Evolutionary conservation across 1,284 basidiomycete species (phyloP).

Genomic region (Fomitopsis schrenkii): DNA sequence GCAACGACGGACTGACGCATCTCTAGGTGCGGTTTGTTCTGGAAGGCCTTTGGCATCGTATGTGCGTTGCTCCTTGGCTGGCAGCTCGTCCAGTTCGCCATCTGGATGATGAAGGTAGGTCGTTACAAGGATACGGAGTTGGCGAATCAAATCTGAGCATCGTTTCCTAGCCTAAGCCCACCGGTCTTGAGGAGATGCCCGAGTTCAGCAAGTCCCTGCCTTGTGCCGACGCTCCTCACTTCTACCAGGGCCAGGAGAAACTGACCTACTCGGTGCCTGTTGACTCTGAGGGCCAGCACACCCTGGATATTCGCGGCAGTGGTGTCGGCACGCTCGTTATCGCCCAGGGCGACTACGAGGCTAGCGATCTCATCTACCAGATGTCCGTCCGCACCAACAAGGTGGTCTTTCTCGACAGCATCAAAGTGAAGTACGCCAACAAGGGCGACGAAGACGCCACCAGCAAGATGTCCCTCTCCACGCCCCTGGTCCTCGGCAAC

Average conservation of each 20-base stretch:
- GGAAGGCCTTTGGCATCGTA: constrained; percentile 53
- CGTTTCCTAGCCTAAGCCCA: constrained; percentile 36
- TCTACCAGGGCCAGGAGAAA: constrained; percentile 39
- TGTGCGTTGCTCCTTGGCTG: constrained; percentile 36
- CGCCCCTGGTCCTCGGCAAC: constrained; percentile 16
- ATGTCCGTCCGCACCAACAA: constrained; percentile 42
- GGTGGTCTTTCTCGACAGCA: constrained; percentile 32
- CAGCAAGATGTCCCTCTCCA: constrained; percentile 36
- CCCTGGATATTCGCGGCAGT: constrained; percentile 41
- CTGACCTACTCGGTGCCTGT: constrained; percentile 34
- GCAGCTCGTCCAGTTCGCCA: constrained; percentile 39
- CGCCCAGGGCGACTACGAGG: constrained; percentile 35
- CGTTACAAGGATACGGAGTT: background rate
- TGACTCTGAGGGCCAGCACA: constrained; percentile 35
- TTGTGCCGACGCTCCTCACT: constrained; percentile 38
- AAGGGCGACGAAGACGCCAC: constrained; percentile 26
- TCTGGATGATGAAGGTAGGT: constrained; percentile 46
- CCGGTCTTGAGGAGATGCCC: constrained; percentile 52
- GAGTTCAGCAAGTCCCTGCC: constrained; percentile 49
- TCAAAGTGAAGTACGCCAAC: constrained; percentile 31
- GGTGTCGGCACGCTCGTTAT: constrained; percentile 50
- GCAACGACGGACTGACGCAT: background rate
- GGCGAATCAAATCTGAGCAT: background rate
- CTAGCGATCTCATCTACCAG: constrained; percentile 44
- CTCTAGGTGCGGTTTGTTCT: constrained; percentile 46